Percentiles rank a stretch among this genome's conserved stretches.
Evolutionary conservation across 1,139 yeast species (phyloP).

Genomic region (Trichomonascaceae sp.): DNA sequence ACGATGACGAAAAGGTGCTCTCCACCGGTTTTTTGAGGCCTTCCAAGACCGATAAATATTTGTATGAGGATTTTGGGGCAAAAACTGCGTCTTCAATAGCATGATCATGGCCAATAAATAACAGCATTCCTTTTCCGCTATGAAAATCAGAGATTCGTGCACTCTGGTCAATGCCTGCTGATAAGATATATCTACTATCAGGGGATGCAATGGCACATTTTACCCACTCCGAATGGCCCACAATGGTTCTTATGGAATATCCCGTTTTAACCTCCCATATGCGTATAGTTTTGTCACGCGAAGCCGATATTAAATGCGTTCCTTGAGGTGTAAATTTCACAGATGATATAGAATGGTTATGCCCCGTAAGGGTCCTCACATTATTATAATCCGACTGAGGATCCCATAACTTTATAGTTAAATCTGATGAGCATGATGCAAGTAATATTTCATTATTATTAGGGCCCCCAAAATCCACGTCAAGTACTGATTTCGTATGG

Average conservation of each 20-base stretch:
- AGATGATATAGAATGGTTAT: conserved; percentile 78
- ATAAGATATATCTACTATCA: conserved; percentile 54
- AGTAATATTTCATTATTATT: conserved; percentile 30
- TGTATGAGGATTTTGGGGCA: conserved; percentile 51
- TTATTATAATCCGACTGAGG: conserved; percentile 47
- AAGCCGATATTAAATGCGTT: conserved; percentile 55
- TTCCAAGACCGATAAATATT: conserved; percentile 46
- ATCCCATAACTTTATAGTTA: conserved; percentile 69
- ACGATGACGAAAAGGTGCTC: conserved; percentile 21
- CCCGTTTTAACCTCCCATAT: conserved; percentile 76
- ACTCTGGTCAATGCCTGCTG: conserved; percentile 80
- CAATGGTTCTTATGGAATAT: conserved; percentile 56
- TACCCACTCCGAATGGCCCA: conserved; percentile 90
- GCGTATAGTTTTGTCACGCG: conserved; percentile 68
- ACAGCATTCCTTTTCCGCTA: conserved; percentile 62
- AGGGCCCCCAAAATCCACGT: conserved; percentile 47
- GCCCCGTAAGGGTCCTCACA: conserved; percentile 70
- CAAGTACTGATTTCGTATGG: conserved; percentile 67
- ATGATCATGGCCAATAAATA: conserved; percentile 73
- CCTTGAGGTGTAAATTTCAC: conserved; percentile 48
- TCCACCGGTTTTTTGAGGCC: conserved; percentile 26
- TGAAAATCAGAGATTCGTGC: conserved; percentile 56
- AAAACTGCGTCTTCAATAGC: conserved; percentile 73
- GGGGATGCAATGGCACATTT: conserved; percentile 51
- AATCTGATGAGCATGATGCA: conserved; percentile 72